Evolutionary conservation across 1,284 basidiomycete species (phyloP).

Genomic region (Marasmius oreades): DNA sequence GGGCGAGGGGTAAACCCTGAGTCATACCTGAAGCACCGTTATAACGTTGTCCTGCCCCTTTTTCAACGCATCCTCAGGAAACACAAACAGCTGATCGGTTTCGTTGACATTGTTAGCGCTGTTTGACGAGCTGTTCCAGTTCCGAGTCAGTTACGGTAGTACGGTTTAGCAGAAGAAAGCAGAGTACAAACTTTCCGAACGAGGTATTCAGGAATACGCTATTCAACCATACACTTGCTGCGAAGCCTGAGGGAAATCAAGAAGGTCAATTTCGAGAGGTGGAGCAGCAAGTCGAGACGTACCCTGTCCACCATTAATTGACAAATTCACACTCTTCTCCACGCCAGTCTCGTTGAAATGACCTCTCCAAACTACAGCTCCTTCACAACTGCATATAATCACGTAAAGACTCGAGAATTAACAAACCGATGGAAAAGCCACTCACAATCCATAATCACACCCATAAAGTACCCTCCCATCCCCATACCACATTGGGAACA

Average conservation of each 20-base stretch:
- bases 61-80: conserved; percentile 51
- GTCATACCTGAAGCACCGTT: conserved; percentile 61
- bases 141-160: conserved; percentile 17
- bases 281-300: conserved; percentile 9
- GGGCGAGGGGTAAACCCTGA: not conserved
- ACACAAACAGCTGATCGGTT: conserved; percentile 58
- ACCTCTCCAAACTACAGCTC: conserved; percentile 75
- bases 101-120: conserved; percentile 54
- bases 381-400: conserved; percentile 58
- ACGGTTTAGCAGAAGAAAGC: not conserved
- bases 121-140: conserved; percentile 67
- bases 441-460: conserved; percentile 80
- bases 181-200: not conserved
- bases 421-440: conserved; percentile 14
- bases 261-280: not conserved
- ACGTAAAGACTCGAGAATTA: not conserved
- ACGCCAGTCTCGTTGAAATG: conserved; percentile 62
- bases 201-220: conserved; percentile 4
- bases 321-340: conserved; percentile 62
- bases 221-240: conserved; percentile 8
- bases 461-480: conserved; percentile 73
- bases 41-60: conserved; percentile 63
- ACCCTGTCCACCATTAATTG: conserved; percentile 82
- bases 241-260: conserved; percentile 35
- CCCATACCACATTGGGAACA: conserved; percentile 63